Percentiles rank a stretch among this genome's conserved stretches.
Conservation (phyloP, 2,329 filamentous ascomycete genomes). For the Aspergillus novoparasiticus region DNA sequence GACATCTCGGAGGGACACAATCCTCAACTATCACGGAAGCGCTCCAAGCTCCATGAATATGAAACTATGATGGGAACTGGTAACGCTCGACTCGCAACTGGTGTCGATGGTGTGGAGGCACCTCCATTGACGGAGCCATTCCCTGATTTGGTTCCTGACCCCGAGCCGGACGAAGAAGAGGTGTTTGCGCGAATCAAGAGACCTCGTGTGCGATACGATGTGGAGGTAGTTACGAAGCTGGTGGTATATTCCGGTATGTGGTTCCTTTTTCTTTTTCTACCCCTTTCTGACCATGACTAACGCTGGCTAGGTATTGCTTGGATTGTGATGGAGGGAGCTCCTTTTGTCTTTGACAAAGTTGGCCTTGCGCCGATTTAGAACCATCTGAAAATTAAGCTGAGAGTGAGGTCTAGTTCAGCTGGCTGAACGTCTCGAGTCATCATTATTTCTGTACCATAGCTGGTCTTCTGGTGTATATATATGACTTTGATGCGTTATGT, state of each 20-base stretch:
- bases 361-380: constrained; percentile 9
- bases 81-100: constrained; percentile 43
- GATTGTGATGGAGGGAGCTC: constrained; percentile 12
- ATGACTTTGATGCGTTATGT: constrained; percentile 1
- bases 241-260: constrained; percentile 86
- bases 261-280: not conserved
- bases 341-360: constrained; percentile 10
- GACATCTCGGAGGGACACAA: constrained; percentile 30
- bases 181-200: constrained; percentile 83
- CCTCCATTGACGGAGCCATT: constrained; percentile 27
- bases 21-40: constrained; percentile 46
- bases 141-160: constrained; percentile 38
- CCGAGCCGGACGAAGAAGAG: constrained; percentile 64
- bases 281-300: not conserved
- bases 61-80: constrained; percentile 75
- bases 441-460: constrained; percentile 8
- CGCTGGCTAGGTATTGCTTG: constrained; percentile 7
- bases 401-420: constrained; percentile 3
- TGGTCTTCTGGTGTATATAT: constrained; percentile 9
- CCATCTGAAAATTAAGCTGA: not conserved
- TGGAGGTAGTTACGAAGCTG: constrained; percentile 97
- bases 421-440: constrained; percentile 8
- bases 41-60: constrained; percentile 62
- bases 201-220: constrained; percentile 90
- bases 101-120: constrained; percentile 31